Evolutionary conservation across 352 stramenopile genomes (phyloP).

Genomic region (Phytophthora colocasiae): DNA sequence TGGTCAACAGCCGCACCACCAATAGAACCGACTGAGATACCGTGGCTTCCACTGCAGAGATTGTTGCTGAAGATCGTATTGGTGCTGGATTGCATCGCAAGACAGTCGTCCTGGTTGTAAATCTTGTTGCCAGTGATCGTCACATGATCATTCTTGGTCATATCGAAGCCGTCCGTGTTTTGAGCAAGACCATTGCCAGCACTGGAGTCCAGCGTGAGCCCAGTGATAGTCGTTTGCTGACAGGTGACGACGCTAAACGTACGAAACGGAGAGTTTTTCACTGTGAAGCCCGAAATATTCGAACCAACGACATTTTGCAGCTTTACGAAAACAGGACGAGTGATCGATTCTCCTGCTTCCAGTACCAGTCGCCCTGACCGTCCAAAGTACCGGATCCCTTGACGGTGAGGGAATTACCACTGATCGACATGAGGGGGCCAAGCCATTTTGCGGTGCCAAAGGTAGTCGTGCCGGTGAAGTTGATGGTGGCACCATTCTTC

Average conservation of each 20-base stretch:
- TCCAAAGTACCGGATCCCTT: slow-evolving; percentile 38
- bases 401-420: slow-evolving; percentile 27
- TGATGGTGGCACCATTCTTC: slow-evolving; percentile 34
- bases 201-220: slow-evolving; percentile 42
- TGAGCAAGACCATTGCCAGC: slow-evolving; percentile 20
- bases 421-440: slow-evolving; percentile 34
- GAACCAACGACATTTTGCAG: slow-evolving; percentile 19
- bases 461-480: slow-evolving; percentile 38
- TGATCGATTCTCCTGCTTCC: slow-evolving; percentile 40
- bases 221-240: slow-evolving; percentile 26
- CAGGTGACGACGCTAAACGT: slow-evolving; percentile 36
- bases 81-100: slow-evolving; percentile 39
- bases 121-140: slow-evolving; percentile 37
- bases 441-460: slow-evolving; percentile 37
- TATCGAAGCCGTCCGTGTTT: slow-evolving; percentile 43
- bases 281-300: slow-evolving; percentile 30
- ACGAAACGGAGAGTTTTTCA: slow-evolving; percentile 36
- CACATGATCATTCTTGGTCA: slow-evolving; percentile 31
- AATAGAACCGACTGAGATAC: slow-evolving; percentile 46
- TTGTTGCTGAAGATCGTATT: slow-evolving; percentile 24
- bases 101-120: slow-evolving; percentile 22
- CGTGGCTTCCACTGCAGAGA: slow-evolving; percentile 19
- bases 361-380: slow-evolving; percentile 45
- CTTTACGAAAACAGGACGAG: slow-evolving; percentile 24
- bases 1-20: slow-evolving; percentile 19